These are phyloP conservation scores for Zygosaccharomyces pseudorouxii DNA, from an alignment of 805 yeast species.

Conservation along the genomic window DNA sequence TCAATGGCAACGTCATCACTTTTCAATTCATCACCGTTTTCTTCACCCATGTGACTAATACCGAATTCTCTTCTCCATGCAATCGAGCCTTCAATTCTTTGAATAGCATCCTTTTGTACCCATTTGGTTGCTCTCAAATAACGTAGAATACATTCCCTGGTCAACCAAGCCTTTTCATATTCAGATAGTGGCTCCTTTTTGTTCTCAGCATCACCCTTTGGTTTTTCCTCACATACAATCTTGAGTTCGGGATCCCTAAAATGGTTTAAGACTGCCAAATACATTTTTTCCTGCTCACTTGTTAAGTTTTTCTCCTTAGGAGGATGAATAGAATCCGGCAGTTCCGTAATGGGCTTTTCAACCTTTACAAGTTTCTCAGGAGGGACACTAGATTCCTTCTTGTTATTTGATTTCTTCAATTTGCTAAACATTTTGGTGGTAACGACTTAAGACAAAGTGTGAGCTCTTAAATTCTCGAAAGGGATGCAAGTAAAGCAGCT, in stretches of 20 bases:
- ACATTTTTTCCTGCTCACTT: slow-evolving; percentile 54
- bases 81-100: slow-evolving; percentile 69
- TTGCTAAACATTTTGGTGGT: slow-evolving; percentile 24
- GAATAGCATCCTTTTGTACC: slow-evolving; percentile 65
- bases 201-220: slow-evolving; percentile 30
- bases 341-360: slow-evolving; percentile 50
- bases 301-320: slow-evolving; percentile 47
- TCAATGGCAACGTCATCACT: slow-evolving; percentile 56
- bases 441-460: background rate
- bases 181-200: slow-evolving; percentile 33
- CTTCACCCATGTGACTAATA: slow-evolving; percentile 45
- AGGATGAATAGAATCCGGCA: slow-evolving; percentile 49
- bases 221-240: slow-evolving; percentile 48
- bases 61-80: slow-evolving; percentile 96
- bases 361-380: slow-evolving; percentile 31
- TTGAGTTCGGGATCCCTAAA: slow-evolving; percentile 52
- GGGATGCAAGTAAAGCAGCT: background rate
- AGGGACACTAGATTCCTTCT: slow-evolving; percentile 21
- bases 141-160: slow-evolving; percentile 85
- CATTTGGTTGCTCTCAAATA: slow-evolving; percentile 93
- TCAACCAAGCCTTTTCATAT: slow-evolving; percentile 85
- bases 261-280: slow-evolving; percentile 55
- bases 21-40: slow-evolving; percentile 45
- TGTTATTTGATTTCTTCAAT: slow-evolving; percentile 18
- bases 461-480: background rate